Evolutionary conservation across 2,329 filamentous ascomycete species (phyloP), one percentile per base, ranked within the genome.

Genomic region (Nectriaceae sp.): DNA sequence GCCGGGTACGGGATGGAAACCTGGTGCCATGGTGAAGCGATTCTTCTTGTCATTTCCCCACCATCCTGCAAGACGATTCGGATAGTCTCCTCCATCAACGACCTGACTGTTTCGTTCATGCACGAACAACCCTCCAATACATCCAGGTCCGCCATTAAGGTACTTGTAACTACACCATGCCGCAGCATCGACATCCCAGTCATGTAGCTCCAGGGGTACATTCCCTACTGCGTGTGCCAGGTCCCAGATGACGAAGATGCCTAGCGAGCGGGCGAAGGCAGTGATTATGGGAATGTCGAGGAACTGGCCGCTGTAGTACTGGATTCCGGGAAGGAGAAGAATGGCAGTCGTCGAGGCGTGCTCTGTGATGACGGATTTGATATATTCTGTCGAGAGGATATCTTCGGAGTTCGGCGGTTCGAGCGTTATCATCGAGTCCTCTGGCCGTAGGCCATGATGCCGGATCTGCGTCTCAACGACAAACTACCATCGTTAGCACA

Each of bases 111-210:
- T 87, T 21, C 74, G 76, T 59, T 88, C 80, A 64, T 94, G 88
- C 20, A 95, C 85, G 62, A 91, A 95, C 1, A 87, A 71, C 0
- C 85, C 89, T 6, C 82, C 89, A 54, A 92, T 93, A 11, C 83
- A 80, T 4, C 90, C 90, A 0, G 90, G 89, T 0, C 90, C 90
- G 39, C 84, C 82, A 64, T 93, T 94, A 61, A 94, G 77, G 69
- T 95, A 95, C 70, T 95, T 95, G 75, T 94, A 95, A 40, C 83
- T 90, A 66, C 90, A 95, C 90, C 90, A 95, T 21, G 80, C 87
- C 13, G 90, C 89, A 60, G 93, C 93, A 67, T 95, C 90, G 39
- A 93, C 89, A 54, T 87, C 78, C 89, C 90, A 94, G 55, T 90
- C 87, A 67, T 94, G 89, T 22, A 95, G 75, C 36, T 76, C 69